Base-by-base conservation (phyloP, 1,139 yeast species). In the Protomyces inouyei region DNA sequence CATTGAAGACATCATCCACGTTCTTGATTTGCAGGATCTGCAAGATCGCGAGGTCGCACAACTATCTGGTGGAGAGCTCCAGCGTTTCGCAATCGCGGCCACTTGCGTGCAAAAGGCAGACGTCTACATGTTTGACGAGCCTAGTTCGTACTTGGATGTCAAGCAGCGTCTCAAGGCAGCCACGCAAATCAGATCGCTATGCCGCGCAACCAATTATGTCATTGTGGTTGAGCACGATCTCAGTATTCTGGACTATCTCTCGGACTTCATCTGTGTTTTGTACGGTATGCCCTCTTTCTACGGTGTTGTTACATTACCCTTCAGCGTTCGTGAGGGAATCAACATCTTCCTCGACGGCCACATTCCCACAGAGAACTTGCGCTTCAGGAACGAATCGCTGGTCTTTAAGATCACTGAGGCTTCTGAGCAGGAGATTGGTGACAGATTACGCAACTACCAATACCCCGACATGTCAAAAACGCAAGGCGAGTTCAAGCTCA, bases 91-190 rank as follows among this genome's bases (percentile, higher is more conserved):
- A 57, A 87, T 93, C 75, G 98, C 95, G 72, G 86, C 93, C 90
- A 88, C 98, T 21, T 90, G 97, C 81, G 92, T 92, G 57, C 98
- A 93, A 78, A 81, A 80, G 45, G 98, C 98, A 66, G 89, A 91
- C 72, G 98, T 93, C 57, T 66, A 93, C 79, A 93, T 93, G 98
- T 93, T 93, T 77, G 98, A 93, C 79, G 98, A 93, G 80, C 98
- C 98, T 61, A 92, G 98, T 35, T 93, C 98, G 14, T 93, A 93
- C 78, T 81, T 93, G 77, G 98, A 93, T 83, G 98, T 93, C 70
- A 93, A 93, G 79, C 98, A 93, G 79, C 93, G 98, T 85, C 84
- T 93, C 76, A 88, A 95, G 74, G 98, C 98, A 65, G 98, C 98
- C 66, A 86, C 85, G 77, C 85, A 90, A 74, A 93, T 93, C 73